Evolutionary conservation across 140 eudicot genomes (phyloP).

Genomic region (Ambrosia hybrid): DNA sequence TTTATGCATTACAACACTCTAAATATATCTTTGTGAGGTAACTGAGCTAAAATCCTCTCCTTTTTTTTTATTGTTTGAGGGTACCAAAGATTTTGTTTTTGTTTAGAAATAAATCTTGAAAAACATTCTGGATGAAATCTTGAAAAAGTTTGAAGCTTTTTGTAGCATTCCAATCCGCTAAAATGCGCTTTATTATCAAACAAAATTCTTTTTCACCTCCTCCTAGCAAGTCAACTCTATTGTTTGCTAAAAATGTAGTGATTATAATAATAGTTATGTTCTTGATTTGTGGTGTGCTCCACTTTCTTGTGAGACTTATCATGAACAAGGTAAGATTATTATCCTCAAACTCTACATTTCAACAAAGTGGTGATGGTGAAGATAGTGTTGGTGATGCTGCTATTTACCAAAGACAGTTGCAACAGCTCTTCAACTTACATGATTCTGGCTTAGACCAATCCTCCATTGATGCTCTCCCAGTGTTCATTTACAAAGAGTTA

Average conservation of each 20-base stretch:
- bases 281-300: conserved; percentile 22
- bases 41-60: conserved; percentile 15
- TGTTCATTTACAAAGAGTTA: conserved; percentile 70
- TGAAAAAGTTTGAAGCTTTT: conserved; percentile 19
- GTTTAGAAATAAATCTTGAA: no score
- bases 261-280: conserved; percentile 25
- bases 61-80: background rate
- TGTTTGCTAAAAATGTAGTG: conserved; percentile 23
- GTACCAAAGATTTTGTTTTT: background rate
- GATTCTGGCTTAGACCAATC: conserved; percentile 86
- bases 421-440: conserved; percentile 75
- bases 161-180: conserved; percentile 10
- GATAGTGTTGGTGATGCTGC: conserved; percentile 33
- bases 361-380: conserved; percentile 20
- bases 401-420: conserved; percentile 76
- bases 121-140: conserved; percentile 22
- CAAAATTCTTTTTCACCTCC: conserved; percentile 16
- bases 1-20: background rate
- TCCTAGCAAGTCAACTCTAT: conserved; percentile 22
- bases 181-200: conserved; percentile 33
- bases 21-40: conserved; percentile 9
- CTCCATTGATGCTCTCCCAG: conserved; percentile 81
- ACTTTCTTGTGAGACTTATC: conserved; percentile 34
- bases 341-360: conserved; percentile 26
- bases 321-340: conserved; percentile 27